Percentiles rank a stretch among this genome's conserved stretches.
Conservation (phyloP, 2,329 filamentous ascomycete genomes). For the Cercospora citrullina region DNA sequence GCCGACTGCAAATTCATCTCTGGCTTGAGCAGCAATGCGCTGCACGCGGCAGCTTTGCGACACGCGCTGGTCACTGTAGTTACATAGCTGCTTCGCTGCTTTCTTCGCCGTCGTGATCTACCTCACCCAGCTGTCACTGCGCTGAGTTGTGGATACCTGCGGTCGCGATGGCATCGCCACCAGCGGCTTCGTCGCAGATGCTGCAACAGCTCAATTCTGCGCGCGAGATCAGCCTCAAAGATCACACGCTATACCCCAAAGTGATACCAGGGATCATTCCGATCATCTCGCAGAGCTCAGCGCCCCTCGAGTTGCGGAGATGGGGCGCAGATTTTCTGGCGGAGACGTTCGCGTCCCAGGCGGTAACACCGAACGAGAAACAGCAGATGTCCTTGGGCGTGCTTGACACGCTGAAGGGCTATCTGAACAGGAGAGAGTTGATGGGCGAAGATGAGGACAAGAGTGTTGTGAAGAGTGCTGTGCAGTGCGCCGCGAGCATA, state of each 20-base stretch:
- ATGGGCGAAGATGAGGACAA: conserved; percentile 63
- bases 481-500: conserved; percentile 87
- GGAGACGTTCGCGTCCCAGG: conserved; percentile 93
- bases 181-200: conserved; percentile 58
- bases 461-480: conserved; percentile 78
- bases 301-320: conserved; percentile 78
- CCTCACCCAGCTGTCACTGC: conserved; percentile 16
- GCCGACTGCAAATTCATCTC: not conserved
- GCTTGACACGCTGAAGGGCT: conserved; percentile 67
- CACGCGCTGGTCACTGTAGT: conserved; percentile 24
- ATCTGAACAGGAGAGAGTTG: conserved; percentile 55
- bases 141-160: conserved; percentile 10
- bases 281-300: conserved; percentile 70
- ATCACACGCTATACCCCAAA: conserved; percentile 84
- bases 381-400: conserved; percentile 68
- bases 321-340: conserved; percentile 97
- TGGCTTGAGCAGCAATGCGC: conserved; percentile 19
- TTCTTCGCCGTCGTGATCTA: conserved; percentile 28
- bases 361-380: conserved; percentile 74
- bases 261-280: conserved; percentile 92
- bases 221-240: conserved; percentile 82
- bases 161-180: conserved; percentile 31
- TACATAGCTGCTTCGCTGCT: conserved; percentile 33
- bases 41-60: conserved; percentile 13
- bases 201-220: conserved; percentile 87